A percentile compares a stretch with the other conserved stretches of the same genome.
These are phyloP conservation scores for Carex scoparia DNA, from an alignment of 176 grass and related monocot genomes.

Conservation along the genomic window DNA sequence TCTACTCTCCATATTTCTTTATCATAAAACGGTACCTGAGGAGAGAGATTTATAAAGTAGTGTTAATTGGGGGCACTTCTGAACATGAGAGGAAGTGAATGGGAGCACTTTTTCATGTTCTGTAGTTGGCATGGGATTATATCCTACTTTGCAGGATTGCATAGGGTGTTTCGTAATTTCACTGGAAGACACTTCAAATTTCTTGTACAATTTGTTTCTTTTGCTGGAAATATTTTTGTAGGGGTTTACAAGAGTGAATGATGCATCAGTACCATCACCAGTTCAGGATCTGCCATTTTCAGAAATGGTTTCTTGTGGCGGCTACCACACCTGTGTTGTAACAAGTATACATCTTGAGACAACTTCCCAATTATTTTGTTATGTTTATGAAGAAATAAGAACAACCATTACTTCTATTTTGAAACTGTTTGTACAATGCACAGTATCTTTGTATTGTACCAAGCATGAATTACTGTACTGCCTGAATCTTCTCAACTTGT, in stretches of 20 bases:
- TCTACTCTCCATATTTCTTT: neutral
- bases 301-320: conserved; percentile 81
- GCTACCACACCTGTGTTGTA: conserved; percentile 84
- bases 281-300: conserved; percentile 69
- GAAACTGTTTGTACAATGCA: neutral
- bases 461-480: neutral
- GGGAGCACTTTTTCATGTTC: neutral
- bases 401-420: neutral
- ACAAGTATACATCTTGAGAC: conserved; percentile 43
- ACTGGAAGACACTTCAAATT: neutral
- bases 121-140: neutral
- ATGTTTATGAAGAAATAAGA: neutral
- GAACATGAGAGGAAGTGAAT: neutral
- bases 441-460: neutral
- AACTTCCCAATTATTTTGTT: neutral
- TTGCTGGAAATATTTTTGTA: conserved; percentile 37
- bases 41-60: conserved; percentile 1
- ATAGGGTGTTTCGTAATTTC: neutral
- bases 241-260: conserved; percentile 68
- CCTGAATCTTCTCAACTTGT: neutral
- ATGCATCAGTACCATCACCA: conserved; percentile 51
- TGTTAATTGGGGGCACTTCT: neutral
- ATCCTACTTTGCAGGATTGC: neutral
- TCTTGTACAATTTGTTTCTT: neutral
- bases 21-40: neutral